Percentiles rank a stretch among this genome's conserved stretches.
Conservation (phyloP, 2,329 filamentous ascomycete genomes). For the Aspergillus japonicus region DNA sequence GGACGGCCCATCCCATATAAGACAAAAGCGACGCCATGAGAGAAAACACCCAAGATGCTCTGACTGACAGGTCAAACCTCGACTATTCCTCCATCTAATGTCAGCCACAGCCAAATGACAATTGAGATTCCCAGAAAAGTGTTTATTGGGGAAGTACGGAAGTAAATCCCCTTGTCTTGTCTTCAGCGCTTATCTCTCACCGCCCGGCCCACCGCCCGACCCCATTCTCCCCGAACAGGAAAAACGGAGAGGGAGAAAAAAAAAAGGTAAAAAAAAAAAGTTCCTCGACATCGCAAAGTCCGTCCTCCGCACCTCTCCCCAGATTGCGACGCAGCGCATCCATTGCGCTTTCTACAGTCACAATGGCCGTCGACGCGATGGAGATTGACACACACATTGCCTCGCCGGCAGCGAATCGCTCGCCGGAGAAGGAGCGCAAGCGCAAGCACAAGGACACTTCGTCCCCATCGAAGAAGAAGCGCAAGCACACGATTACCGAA, state of each 20-base stretch:
- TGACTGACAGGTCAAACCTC: too few species aligned
- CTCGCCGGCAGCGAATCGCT: constrained; percentile 20
- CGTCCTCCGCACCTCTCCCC: not conserved
- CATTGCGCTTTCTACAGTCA: constrained; percentile 16
- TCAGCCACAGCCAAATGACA: not conserved
- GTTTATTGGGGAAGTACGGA: not conserved
- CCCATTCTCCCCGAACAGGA: constrained; percentile 3
- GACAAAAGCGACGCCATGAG: constrained; percentile 51
- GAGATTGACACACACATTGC: constrained; percentile 33
- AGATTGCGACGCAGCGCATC: constrained; percentile 3
- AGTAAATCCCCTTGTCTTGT: not conserved
- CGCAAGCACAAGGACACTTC: constrained; percentile 47
- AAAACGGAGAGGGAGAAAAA: constrained; percentile 4
- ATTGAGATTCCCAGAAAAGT: not conserved
- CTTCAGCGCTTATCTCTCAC: constrained; percentile 3
- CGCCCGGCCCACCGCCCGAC: constrained; percentile 19
- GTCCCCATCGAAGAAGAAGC: constrained; percentile 41
- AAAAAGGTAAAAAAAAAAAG: constrained; percentile 8
- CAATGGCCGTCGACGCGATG: constrained; percentile 43
- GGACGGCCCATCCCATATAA: constrained; percentile 60
- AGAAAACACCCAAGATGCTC: not conserved
- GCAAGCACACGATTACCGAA: constrained; percentile 36
- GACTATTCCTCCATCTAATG: not conserved
- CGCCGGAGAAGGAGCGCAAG: constrained; percentile 40
- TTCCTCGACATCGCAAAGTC: constrained; percentile 14